A percentile compares a stretch with the other conserved stretches of the same genome.
Evolutionary conservation across 2,329 filamentous ascomycete species (phyloP).

Genomic region (Madurella fahalii): DNA sequence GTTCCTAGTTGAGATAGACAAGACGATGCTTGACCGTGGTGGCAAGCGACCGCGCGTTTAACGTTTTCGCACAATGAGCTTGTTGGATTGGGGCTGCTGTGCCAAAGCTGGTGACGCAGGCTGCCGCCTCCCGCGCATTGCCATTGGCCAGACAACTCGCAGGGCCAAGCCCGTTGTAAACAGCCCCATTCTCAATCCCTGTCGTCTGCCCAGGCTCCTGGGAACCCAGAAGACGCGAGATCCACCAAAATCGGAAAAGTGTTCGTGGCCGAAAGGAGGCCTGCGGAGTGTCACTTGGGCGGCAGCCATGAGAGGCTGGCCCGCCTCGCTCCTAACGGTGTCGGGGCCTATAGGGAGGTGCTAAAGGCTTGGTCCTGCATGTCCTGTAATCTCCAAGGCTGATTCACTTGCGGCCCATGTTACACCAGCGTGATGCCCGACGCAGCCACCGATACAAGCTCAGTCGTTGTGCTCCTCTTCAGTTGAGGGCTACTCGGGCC

Average conservation of each 20-base stretch:
- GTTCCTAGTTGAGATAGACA: background rate
- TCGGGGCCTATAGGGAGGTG: no score
- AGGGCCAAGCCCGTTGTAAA: constrained; percentile 3
- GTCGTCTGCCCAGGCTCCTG: background rate
- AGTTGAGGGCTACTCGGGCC: no score
- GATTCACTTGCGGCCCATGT: no score
- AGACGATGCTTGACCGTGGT: constrained; percentile 1
- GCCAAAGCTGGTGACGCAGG: constrained; percentile 18
- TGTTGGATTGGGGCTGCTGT: constrained; percentile 6
- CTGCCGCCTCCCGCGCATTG: background rate
- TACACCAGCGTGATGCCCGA: no score
- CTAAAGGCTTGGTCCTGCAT: no score
- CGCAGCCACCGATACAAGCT: no score
- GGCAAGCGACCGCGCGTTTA: constrained; percentile 17
- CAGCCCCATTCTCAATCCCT: background rate
- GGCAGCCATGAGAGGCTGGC: no score
- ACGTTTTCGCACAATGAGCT: constrained; percentile 7
- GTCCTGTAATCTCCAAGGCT: no score
- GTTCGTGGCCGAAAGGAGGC: background rate
- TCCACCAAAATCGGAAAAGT: no score
- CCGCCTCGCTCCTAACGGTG: no score
- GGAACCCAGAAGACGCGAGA: background rate
- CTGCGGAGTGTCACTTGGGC: background rate
- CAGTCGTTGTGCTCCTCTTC: no score
- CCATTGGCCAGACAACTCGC: constrained; percentile 2